Conservation (phyloP, 1,284 basidiomycete genomes). For the Moniliella sp. region DNA sequence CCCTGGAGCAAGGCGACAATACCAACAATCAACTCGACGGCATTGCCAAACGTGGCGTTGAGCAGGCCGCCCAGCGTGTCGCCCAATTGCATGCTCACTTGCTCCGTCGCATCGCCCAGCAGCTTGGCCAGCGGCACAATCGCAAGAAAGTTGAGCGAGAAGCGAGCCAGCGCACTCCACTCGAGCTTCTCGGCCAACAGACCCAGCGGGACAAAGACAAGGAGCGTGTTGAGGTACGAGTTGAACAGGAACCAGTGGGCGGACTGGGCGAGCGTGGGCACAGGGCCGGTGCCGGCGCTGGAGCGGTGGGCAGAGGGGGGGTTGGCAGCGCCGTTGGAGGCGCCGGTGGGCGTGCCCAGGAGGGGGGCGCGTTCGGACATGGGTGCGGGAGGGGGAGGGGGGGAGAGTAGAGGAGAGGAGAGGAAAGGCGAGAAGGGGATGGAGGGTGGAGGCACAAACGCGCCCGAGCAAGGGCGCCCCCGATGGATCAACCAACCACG, state of each 20-base stretch:
- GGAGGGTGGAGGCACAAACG: too few relatives aligned
- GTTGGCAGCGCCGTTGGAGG: too few relatives aligned
- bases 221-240: constrained; percentile 23
- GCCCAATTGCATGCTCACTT: constrained; percentile 21
- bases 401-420: too few relatives aligned
- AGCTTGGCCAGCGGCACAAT: constrained; percentile 32
- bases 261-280: constrained; percentile 10
- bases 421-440: too few relatives aligned
- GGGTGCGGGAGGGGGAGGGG: too few relatives aligned
- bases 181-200: constrained; percentile 14
- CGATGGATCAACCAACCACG: too few relatives aligned
- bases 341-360: too few relatives aligned
- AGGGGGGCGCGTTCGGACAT: too few relatives aligned
- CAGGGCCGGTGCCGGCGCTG: too few relatives aligned
- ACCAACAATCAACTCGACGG: constrained; percentile 32
- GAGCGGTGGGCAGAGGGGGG: too few relatives aligned
- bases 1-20: constrained; percentile 49
- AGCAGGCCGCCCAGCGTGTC: constrained; percentile 28
- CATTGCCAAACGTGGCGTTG: constrained; percentile 25
- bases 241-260: constrained; percentile 21
- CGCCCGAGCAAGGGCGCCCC: too few relatives aligned
- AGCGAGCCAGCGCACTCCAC: constrained; percentile 24
- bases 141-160: constrained; percentile 29
- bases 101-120: constrained; percentile 29
- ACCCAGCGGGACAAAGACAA: constrained; percentile 30